phyloP scores from a whole-genome alignment of 305 asterid species.

The Petunia hybrid region DNA sequence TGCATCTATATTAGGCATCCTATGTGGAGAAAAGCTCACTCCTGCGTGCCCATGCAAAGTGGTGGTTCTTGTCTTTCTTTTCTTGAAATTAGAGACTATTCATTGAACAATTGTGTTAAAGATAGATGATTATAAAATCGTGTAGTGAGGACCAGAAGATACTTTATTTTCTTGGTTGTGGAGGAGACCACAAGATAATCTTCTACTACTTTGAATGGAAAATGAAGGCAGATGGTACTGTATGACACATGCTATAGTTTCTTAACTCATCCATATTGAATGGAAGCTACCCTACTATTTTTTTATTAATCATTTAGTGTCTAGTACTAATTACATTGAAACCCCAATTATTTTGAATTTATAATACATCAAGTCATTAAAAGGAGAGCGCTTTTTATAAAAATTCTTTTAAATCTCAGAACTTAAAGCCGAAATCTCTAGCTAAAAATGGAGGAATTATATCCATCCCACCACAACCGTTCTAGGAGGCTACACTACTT shows the following conservation, averaged over 20 bases:
- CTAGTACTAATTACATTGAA: too few relatives aligned
- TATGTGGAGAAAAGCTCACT: too few relatives aligned
- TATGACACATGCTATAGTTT: constrained; percentile 10
- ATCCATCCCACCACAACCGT: too few relatives aligned
- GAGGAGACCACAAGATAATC: background rate
- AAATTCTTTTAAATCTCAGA: too few relatives aligned
- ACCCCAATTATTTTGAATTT: too few relatives aligned
- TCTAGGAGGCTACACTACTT: background rate
- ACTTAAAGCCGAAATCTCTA: too few relatives aligned
- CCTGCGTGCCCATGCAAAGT: background rate
- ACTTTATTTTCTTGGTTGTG: background rate
- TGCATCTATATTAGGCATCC: too few relatives aligned
- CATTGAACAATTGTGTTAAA: constrained; percentile 6
- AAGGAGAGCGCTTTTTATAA: too few relatives aligned
- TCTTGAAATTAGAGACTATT: constrained; percentile 13
- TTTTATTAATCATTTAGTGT: too few relatives aligned
- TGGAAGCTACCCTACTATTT: background rate
- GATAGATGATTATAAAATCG: background rate
- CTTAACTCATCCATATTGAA: background rate
- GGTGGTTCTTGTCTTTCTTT: background rate
- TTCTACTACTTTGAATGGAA: background rate
- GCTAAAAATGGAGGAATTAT: too few relatives aligned
- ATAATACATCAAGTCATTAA: too few relatives aligned
- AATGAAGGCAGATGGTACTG: background rate
- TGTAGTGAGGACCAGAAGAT: too few relatives aligned